Evolutionary conservation across 805 yeast genomes (phyloP), one percentile per base, ranked within the genome.

Genomic region (Saccharomyces paradoxus): DNA sequence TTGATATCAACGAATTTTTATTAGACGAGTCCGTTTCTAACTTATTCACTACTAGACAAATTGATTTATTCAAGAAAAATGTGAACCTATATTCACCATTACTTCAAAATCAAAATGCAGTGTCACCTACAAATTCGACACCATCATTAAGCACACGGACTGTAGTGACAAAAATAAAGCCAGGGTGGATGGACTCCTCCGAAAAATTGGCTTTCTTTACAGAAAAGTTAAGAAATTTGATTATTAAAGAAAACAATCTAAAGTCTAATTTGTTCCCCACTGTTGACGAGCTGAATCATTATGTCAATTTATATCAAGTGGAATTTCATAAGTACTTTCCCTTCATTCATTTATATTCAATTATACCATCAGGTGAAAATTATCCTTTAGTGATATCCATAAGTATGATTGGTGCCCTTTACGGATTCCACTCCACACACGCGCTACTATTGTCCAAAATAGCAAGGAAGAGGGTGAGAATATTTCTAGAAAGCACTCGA

Each of bases 381-480:
- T 74, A 79, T 52, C 91, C 96, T 1, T 75, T 91, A 49, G 67
- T 89, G 5, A 73, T 90, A 53, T 82, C 95, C 2, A 86, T 90
- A 80, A 86, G 94, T 1, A 85, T 96, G 14, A 81, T 91, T 55
- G 98, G 98, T 47, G 96, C 97, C 0, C 75, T 91, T 24, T 89
- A 87, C 63, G 82, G 89, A 0, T 89, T 86, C 71, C 90, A 87
- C 63, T 86, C 89, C 31, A 72, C 84, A 41, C 87, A 87, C 64
- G 87, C 96, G 0, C 76, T 85, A 61, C 74, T 86, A 9, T 70
- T 87, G 55, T 86, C 84, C 67, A 84, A 84, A 63, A 77, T 87
- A 55, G 78, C 88, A 17, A 80, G 87, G 63, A 80, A 74, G 53
- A 81, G 84, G 58, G 81, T 86, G 54, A 89, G 86, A 64, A 80